phyloP scores from a whole-genome alignment of 768 basidiomycete genomes.

The Tricholoma matsutake region DNA sequence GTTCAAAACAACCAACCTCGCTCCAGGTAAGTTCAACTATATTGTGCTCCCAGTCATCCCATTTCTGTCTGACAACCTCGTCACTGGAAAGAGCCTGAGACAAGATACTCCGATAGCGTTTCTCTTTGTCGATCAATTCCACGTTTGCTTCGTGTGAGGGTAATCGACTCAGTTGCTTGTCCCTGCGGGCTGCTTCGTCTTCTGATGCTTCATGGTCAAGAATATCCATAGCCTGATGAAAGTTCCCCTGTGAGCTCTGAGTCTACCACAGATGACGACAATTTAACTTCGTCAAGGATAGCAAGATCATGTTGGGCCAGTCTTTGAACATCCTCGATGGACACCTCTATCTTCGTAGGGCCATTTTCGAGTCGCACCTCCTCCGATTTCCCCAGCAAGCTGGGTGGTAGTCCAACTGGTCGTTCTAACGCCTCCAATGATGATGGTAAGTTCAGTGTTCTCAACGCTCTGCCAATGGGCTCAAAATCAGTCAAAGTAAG shows the following conservation, averaged over 20 bases:
- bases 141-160: conserved; percentile 80
- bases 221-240: conserved; percentile 74
- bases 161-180: conserved; percentile 43
- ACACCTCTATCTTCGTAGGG: conserved; percentile 62
- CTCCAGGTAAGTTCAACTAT: conserved; percentile 69
- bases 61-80: conserved; percentile 72
- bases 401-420: conserved; percentile 85
- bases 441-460: conserved; percentile 75
- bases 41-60: conserved; percentile 81
- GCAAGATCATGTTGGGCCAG: conserved; percentile 59
- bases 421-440: conserved; percentile 85
- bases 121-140: conserved; percentile 67
- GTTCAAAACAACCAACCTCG: conserved; percentile 41
- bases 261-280: background rate
- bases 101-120: conserved; percentile 70
- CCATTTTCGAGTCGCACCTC: conserved; percentile 82
- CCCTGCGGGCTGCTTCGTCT: conserved; percentile 66
- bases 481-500: background rate
- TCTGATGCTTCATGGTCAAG: conserved; percentile 89
- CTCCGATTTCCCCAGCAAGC: conserved; percentile 79
- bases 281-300: conserved; percentile 69
- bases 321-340: conserved; percentile 68
- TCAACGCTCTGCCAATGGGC: conserved; percentile 48
- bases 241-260: background rate
- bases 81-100: conserved; percentile 74